Base-by-base conservation (phyloP, 1,284 basidiomycete genomes). In the Microbotryum saponariae region DNA sequence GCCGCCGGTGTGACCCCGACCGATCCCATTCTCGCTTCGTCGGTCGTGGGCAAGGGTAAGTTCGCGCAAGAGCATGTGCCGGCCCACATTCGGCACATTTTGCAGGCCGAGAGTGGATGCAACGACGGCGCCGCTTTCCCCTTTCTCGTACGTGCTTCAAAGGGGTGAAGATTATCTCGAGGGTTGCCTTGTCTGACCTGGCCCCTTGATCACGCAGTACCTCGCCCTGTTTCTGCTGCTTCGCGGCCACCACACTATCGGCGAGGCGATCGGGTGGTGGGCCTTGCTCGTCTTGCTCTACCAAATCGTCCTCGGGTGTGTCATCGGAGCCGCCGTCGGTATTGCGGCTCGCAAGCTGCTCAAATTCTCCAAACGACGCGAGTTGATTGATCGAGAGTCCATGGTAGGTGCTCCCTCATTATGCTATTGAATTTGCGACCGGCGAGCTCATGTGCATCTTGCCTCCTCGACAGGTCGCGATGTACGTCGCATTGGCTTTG, bases 11-110 rank as follows among this genome's bases (percentile, higher is more conserved):
- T 97, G 29, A 97, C 94, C 0, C 96, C 94, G 0, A 97, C 96
- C 12, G 96, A 98, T 77, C 94, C 94, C 23, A 79, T 78, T 63
- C 73, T 79, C 65, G 77, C 79, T 0, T 79, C 80, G 57, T 78
- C 78, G 29, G 77, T 98, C 59, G 87, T 98, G 16, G 94, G 96
- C 73, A 72, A 73, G 63, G 94, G 96, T 58, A 94, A 91, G 76
- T 99, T 94, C 78, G 94, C 94, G 3, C 89, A 98, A 75, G 96
- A 97, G 74, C 94, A 99, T 72, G 94, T 99, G 20, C 94, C 94
- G 0, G 86, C 91, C 0, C 96, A 99, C 75, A 82, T 98, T 53
- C 85, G 93, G 46, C 91, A 97, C 76, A 81, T 96, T 59, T 78
- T 97, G n/a, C 83, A 89, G 4, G 91, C 91, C 2, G 93, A 97